Percentiles rank a stretch among this genome's conserved stretches.
Conservation (phyloP, 441 rosid genomes). For the Jatropha podagrica region DNA sequence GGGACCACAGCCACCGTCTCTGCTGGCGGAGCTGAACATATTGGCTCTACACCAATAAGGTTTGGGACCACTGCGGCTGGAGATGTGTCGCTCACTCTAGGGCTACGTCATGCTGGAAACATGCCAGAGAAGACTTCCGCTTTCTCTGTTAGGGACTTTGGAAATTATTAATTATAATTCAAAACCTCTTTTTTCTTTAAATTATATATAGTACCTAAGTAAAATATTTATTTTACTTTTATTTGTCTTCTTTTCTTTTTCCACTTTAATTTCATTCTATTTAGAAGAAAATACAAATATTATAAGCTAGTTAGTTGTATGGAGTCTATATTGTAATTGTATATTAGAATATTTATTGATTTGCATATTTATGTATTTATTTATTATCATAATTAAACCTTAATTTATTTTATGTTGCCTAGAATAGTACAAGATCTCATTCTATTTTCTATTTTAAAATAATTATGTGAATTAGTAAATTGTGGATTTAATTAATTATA, state of each 20-base stretch:
- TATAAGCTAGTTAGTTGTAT: conserved; percentile 27
- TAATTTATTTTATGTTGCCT: conserved; percentile 11
- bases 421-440: conserved; percentile 27
- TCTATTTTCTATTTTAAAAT: no score
- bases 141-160: conserved; percentile 81
- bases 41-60: conserved; percentile 52
- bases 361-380: conserved; percentile 4
- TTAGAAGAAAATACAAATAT: conserved; percentile 25
- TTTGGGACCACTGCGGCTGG: conserved; percentile 69
- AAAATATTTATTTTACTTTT: conserved; percentile 6
- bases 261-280: conserved; percentile 15
- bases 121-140: conserved; percentile 63
- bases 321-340: conserved; percentile 36
- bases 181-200: conserved; percentile 7
- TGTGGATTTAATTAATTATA: no score
- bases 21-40: conserved; percentile 24
- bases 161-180: conserved; percentile 46
- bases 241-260: neutral
- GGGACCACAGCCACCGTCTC: conserved; percentile 41
- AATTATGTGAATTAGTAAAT: no score
- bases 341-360: conserved; percentile 32
- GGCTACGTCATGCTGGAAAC: conserved; percentile 88
- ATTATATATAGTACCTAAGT: conserved; percentile 5
- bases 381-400: conserved; percentile 12
- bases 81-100: conserved; percentile 95